These are phyloP conservation scores for Skeletonema marinoi DNA, from an alignment of 108 stramenopile species.

Conservation along the genomic window DNA sequence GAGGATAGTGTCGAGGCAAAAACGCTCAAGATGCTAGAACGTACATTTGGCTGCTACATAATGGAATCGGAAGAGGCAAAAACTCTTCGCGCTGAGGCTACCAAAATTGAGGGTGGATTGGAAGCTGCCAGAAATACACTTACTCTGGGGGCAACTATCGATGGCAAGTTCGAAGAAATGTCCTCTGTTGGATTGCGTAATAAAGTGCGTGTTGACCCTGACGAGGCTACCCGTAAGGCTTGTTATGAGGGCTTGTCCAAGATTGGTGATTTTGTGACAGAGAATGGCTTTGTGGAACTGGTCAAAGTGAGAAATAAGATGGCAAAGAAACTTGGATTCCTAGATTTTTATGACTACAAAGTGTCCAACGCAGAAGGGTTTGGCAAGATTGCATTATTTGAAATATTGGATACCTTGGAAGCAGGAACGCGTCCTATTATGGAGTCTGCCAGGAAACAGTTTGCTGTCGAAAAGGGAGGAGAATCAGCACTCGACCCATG, in stretches of 20 bases:
- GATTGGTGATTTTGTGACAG: slow-evolving; percentile 65
- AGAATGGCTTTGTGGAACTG: slow-evolving; percentile 74
- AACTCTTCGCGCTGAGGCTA: slow-evolving; percentile 52
- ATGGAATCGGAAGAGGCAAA: slow-evolving; percentile 58
- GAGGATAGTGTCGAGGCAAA: slow-evolving; percentile 26
- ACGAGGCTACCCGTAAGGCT: slow-evolving; percentile 60
- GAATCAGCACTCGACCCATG: slow-evolving; percentile 58
- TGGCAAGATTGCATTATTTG: slow-evolving; percentile 64
- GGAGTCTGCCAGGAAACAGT: slow-evolving; percentile 52
- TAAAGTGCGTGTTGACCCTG: slow-evolving; percentile 47
- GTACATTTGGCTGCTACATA: slow-evolving; percentile 62
- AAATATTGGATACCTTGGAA: slow-evolving; percentile 69
- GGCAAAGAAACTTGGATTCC: slow-evolving; percentile 55
- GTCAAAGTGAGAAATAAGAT: slow-evolving; percentile 66
- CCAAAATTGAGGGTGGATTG: slow-evolving; percentile 58
- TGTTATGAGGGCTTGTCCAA: slow-evolving; percentile 69
- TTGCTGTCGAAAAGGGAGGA: slow-evolving; percentile 55
- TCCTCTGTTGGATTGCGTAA: slow-evolving; percentile 70
- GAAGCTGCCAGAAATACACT: slow-evolving; percentile 62
- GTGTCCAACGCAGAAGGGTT: slow-evolving; percentile 78
- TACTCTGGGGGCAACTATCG: slow-evolving; percentile 45
- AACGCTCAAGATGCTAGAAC: slow-evolving; percentile 54
- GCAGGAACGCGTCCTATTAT: slow-evolving; percentile 61
- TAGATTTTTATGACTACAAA: slow-evolving; percentile 77
- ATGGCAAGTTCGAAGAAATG: slow-evolving; percentile 53